Base-by-base conservation (phyloP, 1,139 yeast species). In the Diutina scorzettiae region DNA sequence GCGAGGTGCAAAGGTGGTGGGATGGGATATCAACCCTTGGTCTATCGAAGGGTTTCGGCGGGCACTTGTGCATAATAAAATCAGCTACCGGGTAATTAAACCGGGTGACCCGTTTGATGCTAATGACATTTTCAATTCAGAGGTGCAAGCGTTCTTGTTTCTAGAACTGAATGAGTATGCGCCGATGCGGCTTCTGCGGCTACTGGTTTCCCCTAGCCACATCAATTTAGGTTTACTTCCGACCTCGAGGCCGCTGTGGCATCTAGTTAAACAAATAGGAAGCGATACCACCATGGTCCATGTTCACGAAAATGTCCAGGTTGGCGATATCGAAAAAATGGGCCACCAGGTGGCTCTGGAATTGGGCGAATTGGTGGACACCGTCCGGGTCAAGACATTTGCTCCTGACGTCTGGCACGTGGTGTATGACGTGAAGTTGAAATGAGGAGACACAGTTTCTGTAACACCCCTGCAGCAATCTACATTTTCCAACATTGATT, bases 11-110 rank as follows among this genome's bases (percentile, higher is more conserved):
- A 46, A 47, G 11, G 61, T 83, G 0, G 69, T 78, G 40, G 79
- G 94, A 53, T 86, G 95, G 86, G 96, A 86, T 49, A 60, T 86
- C 40, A 86, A 86, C 53, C 85, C 87, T 1, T 85, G 91, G 93
- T 81, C 93, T 40, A 71, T 81, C 6, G 77, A 78, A 50, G 95
- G 94, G 0, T 63, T 85, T 33, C 52, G 60, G 2, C 62, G 77
- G 37, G 87, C 87, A 1, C 67, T 81, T 7, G 43, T 46, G 1
- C 53, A 53, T 4, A 80, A 77, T 48, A 61, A 64, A 8, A 66
- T 71, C 56, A 54, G 50, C 5, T 69, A 63, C 43, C 59, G 55
- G 45, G 55, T 73, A 2, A 56, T 70, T 21, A 44, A 43, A 0
- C 47, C 46, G 2, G 50, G 53, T 6, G 73, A 71, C 25, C 1